Base-by-base conservation (phyloP, 805 yeast species). In the Metschnikowia picachoensis region DNA sequence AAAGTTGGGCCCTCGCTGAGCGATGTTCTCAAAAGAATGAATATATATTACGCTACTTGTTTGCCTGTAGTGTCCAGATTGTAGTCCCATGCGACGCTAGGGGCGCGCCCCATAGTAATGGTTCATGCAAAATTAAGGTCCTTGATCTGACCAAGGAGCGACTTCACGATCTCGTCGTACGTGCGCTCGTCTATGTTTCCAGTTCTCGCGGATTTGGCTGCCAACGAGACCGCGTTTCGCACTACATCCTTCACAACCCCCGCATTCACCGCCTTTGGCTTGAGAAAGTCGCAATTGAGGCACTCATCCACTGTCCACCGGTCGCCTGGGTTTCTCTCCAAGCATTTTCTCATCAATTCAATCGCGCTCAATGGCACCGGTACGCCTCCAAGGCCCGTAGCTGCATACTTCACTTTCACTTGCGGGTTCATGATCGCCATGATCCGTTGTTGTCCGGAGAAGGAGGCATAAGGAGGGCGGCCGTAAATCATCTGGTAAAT, bases 401-500 rank as follows among this genome's bases (percentile, higher is more conserved):
- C 75, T 1, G 95, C 86, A 60, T 78, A 90, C 31, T 68, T 66
- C 12, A 90, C 82, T 53, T 80, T 79, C 20, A 87, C 79, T 50
- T 84, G 83, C 0, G 95, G 94, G 60, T 88, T 86, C 78, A 87
- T 87, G 33, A 89, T 92, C 2, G 96, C 96, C 60, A 83, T 70
- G 33, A 89, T 72, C 49, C 96, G 70, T 58, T 86, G 87, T 47
- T 85, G 79, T 1, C 95, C 94, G 41, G 82, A 78, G 56, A 78
- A 87, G 3, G 74, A 73, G 0, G 89, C 95, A 68, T 88, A 91
- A 1, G 99, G 99, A 1, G 97, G 92, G 50, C 77, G 77, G 0
- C 97, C 97, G 58, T 94, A 95, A 8, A 91, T 78, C 96, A 94
- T 89, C 64, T 94, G 98, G 65, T 90, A 92, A 1, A 94, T 72